Conservation (phyloP, 192 early-diverging fungal species). For the Phlyctochytrium bullatum region DNA sequence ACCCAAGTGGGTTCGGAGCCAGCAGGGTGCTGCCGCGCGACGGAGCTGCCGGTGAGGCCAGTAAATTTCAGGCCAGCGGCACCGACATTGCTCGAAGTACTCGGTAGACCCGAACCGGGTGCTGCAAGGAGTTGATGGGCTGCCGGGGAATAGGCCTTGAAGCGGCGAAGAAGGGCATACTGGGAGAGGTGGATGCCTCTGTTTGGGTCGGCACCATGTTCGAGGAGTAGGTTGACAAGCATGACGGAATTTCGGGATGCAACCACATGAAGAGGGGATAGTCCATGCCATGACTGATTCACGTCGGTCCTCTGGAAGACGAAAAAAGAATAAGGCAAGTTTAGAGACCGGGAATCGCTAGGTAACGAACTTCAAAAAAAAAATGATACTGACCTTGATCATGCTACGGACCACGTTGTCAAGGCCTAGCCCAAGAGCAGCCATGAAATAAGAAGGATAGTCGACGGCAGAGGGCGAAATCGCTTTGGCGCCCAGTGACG, state of each 20-base stretch:
- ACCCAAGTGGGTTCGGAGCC: not conserved
- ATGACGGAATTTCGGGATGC: conserved; percentile 29
- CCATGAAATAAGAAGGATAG: conserved; percentile 52
- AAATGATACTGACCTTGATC: conserved; percentile 55
- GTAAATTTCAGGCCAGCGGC: not conserved
- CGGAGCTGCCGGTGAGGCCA: not conserved
- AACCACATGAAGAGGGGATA: conserved; percentile 50
- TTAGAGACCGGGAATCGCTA: not conserved
- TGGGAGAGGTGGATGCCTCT: conserved; percentile 29
- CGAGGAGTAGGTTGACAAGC: conserved; percentile 40
- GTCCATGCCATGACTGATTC: conserved; percentile 49
- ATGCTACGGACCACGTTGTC: conserved; percentile 45
- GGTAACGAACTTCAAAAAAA: no score
- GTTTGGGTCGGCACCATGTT: conserved; percentile 41
- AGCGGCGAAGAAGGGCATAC: conserved; percentile 38
- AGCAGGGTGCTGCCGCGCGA: not conserved
- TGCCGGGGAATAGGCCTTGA: conserved; percentile 25
- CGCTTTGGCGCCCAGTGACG: not conserved
- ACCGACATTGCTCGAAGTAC: no score
- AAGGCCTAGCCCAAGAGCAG: conserved; percentile 45
- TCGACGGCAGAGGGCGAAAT: conserved; percentile 6
- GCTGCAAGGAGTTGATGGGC: not conserved
- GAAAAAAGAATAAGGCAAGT: not conserved
- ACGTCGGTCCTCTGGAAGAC: conserved; percentile 33
- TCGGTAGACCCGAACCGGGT: not conserved